These are phyloP conservation scores for Fomitopsis pinicola DNA, from an alignment of 1,284 basidiomycete species.

Conservation along the genomic window DNA sequence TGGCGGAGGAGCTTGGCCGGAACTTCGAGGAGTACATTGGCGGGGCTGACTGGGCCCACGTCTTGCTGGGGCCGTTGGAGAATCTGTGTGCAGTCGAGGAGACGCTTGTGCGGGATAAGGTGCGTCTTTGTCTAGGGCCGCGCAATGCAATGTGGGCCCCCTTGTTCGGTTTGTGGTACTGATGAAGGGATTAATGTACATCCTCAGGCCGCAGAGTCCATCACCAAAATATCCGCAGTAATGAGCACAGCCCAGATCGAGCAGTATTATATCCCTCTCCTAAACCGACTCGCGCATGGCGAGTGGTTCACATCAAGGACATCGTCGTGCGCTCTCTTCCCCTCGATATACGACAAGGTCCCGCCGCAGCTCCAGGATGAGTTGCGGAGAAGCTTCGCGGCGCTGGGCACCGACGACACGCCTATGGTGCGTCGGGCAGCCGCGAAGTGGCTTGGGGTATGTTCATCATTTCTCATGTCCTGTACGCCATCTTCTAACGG, in stretches of 20 bases:
- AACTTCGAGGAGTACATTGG: slow-evolving; percentile 95
- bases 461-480: slow-evolving; percentile 29
- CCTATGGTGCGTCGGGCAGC: slow-evolving; percentile 98
- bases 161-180: not conserved
- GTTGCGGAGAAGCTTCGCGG: slow-evolving; percentile 81
- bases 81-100: slow-evolving; percentile 97
- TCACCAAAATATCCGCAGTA: slow-evolving; percentile 85
- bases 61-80: slow-evolving; percentile 90
- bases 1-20: slow-evolving; percentile 93
- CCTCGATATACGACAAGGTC: slow-evolving; percentile 87
- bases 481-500: slow-evolving; percentile 7
- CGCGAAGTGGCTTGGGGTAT: slow-evolving; percentile 92
- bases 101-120: slow-evolving; percentile 98
- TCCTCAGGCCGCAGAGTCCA: slow-evolving; percentile 88
- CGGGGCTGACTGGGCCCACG: slow-evolving; percentile 84
- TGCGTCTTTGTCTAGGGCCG: slow-evolving; percentile 26
- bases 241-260: slow-evolving; percentile 84
- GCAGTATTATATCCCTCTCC: slow-evolving; percentile 87
- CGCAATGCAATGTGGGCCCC: slow-evolving; percentile 10
- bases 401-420: slow-evolving; percentile 91
- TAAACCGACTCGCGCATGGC: slow-evolving; percentile 86
- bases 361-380: slow-evolving; percentile 80
- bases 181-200: not conserved
- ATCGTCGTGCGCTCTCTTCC: slow-evolving; percentile 92
- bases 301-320: slow-evolving; percentile 99